Conservation (phyloP, 2,329 filamentous ascomycete genomes). For the Dendryphion nanum region DNA sequence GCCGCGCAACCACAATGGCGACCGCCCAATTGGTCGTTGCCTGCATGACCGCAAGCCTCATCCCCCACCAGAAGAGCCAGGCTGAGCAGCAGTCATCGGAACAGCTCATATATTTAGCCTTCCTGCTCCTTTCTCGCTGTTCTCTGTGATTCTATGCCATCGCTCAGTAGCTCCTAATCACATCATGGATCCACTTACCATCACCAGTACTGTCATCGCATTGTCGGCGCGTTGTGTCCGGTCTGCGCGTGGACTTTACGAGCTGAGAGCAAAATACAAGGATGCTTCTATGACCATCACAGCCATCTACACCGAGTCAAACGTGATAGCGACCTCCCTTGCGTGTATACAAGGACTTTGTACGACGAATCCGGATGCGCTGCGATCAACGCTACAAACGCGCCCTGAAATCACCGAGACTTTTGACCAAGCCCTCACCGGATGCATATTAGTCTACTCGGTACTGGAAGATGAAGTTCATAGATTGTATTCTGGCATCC, state of each 20-base stretch:
- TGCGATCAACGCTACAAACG: conserved; percentile 6
- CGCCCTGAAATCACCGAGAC: conserved; percentile 12
- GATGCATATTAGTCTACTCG: conserved; percentile 16
- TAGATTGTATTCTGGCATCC: neutral
- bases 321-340: conserved; percentile 16
- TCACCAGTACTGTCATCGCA: conserved; percentile 6
- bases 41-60: too few relatives aligned
- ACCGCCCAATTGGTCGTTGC: too few relatives aligned
- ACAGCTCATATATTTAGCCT: too few relatives aligned
- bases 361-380: conserved; percentile 6
- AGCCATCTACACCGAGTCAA: conserved; percentile 16
- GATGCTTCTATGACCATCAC: conserved; percentile 15
- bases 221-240: conserved; percentile 9
- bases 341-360: conserved; percentile 15
- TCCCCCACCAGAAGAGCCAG: too few relatives aligned
- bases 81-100: too few relatives aligned
- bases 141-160: too few relatives aligned
- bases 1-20: too few relatives aligned
- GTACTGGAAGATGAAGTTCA: conserved; percentile 18
- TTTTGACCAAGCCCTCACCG: conserved; percentile 19
- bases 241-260: conserved; percentile 9
- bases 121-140: too few relatives aligned
- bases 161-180: too few relatives aligned
- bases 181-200: conserved; percentile 8
- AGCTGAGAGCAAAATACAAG: conserved; percentile 14